A percentile compares a stretch with the other conserved stretches of the same genome.
Conservation (phyloP, 306 rosid species). For the Cucurbita moschata region DNA sequence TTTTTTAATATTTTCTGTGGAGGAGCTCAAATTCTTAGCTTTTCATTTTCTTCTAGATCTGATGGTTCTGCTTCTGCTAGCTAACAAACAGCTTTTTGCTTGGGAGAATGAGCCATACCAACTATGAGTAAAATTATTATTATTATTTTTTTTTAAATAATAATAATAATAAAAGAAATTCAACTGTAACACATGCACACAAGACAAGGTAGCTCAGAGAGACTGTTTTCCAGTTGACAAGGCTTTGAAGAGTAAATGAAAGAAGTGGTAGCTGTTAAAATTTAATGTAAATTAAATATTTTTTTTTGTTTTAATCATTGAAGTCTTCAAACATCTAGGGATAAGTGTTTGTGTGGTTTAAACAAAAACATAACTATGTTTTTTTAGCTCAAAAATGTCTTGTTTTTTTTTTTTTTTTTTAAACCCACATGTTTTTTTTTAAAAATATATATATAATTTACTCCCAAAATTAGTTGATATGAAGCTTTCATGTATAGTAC, state of each 20-base stretch:
- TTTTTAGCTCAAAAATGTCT: neutral
- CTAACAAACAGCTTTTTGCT: slow-evolving; percentile 82
- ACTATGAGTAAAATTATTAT: slow-evolving; percentile 16
- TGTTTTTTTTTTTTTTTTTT: neutral
- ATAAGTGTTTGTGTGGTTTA: neutral
- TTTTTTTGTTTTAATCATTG: neutral
- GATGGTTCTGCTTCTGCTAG: slow-evolving; percentile 73
- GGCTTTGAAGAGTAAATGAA: slow-evolving; percentile 34
- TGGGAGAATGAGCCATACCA: slow-evolving; percentile 66
- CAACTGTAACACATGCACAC: slow-evolving; percentile 10
- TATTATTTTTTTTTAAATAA: too few species aligned
- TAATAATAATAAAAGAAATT: neutral
- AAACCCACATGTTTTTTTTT: neutral
- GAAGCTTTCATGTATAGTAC: neutral
- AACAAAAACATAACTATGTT: neutral
- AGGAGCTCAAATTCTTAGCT: slow-evolving; percentile 39
- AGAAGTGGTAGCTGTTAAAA: slow-evolving; percentile 34
- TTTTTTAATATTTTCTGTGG: too few species aligned
- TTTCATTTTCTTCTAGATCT: slow-evolving; percentile 73
- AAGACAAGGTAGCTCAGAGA: slow-evolving; percentile 7
- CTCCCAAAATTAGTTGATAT: neutral
- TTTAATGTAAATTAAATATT: neutral
- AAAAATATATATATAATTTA: too few species aligned
- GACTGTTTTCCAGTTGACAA: slow-evolving; percentile 7
- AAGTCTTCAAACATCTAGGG: neutral